These are phyloP conservation scores for Akebia trifoliata DNA, from an alignment of 164 flowering plant species.

Conservation along the genomic window DNA sequence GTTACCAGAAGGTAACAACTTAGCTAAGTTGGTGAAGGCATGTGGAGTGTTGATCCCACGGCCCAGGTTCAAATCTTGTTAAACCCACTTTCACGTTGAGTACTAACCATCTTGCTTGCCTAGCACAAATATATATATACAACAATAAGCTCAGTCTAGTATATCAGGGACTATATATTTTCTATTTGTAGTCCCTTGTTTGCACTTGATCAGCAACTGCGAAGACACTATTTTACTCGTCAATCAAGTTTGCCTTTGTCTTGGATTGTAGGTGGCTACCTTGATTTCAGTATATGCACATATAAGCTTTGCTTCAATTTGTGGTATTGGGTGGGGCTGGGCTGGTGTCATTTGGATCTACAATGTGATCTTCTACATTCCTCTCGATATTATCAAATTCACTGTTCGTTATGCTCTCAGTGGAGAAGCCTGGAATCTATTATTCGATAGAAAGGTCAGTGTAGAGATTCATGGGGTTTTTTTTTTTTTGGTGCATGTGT, in stretches of 20 bases:
- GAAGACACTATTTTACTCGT: neutral
- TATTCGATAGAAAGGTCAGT: constrained; percentile 75
- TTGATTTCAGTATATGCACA: constrained; percentile 71
- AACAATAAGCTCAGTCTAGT: too few relatives aligned
- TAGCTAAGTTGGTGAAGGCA: too few relatives aligned
- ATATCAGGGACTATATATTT: too few relatives aligned
- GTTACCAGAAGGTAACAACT: too few relatives aligned
- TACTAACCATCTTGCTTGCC: too few relatives aligned
- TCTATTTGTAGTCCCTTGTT: too few relatives aligned
- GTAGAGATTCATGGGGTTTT: neutral
- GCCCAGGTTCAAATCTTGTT: too few relatives aligned
- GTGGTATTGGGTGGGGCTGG: constrained; percentile 89
- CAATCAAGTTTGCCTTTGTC: neutral
- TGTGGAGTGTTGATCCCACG: too few relatives aligned
- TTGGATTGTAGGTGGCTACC: constrained; percentile 57
- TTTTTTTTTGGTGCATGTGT: neutral
- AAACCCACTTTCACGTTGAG: too few relatives aligned
- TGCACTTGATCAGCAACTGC: neutral
- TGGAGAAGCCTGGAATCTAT: constrained; percentile 82
- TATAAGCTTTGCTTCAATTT: constrained; percentile 62
- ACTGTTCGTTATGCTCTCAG: constrained; percentile 62
- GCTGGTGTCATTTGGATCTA: constrained; percentile 82
- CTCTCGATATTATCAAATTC: constrained; percentile 75
- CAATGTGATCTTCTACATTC: constrained; percentile 64
- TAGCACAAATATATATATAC: too few relatives aligned